Evolutionary conservation across 805 yeast species (phyloP), one percentile per base, ranked within the genome.

Genomic region (Ogataea glucozyma): DNA sequence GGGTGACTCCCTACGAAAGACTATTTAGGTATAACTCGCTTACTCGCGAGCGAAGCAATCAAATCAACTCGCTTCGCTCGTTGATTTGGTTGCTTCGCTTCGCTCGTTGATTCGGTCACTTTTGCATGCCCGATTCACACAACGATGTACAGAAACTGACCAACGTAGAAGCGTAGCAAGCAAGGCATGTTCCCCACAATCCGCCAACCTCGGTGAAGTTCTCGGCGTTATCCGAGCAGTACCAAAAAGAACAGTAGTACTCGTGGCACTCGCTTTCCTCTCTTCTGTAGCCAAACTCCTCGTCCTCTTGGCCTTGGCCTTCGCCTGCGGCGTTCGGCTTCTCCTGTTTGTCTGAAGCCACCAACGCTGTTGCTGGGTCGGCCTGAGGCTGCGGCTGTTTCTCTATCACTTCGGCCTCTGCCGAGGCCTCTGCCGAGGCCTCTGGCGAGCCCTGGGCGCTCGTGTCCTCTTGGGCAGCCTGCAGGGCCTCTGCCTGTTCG

Each of bases 221-320:
- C 16, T 46, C 48, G 26, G 38, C 30, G 23, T 37, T 38, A 2
- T 48, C 52, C 12, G 35, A 36, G 20, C 46, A 41, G 21, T 43
- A 39, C 19, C 47, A 53, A 30, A 35, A 45, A 7, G 52, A 41
- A 31, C 55, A 58, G 11, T 47, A 48, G 35, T 60, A 63, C 29
- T 57, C 61, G 40, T 60, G 60, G 29, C 66, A 61, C 31, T 61
- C 54, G 31, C 57, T 49, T 38, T 60, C 53, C 14, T 59, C 58
- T 40, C 57, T 50, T 24, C 57, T 56, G 30, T 58, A 61, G 5
- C 62, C 58, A 22, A 44, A 29, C 16, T 43, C 43, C 12, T 44
- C 46, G 4, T 23, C 29, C 18, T 34, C 38, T 8, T 48, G n/a
- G n/a, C n/a, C n/a, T n/a, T n/a, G n/a, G n/a, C n/a, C n/a, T n/a